Evolutionary conservation across 257 asterid genomes (phyloP).

Genomic region (Cynanchum wilfordii): DNA sequence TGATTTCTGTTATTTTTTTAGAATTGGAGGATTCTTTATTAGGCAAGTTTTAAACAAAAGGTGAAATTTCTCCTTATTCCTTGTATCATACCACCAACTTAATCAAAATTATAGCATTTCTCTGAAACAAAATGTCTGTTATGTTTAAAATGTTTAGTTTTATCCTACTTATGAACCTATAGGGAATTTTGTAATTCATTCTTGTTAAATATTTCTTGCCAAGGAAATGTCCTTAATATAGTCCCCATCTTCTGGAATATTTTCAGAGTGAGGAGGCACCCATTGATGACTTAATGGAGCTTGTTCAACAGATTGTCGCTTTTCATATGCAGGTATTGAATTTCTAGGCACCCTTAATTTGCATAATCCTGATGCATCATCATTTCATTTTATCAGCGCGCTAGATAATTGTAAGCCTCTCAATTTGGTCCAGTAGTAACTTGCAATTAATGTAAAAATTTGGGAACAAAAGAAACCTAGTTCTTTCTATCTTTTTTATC

Average conservation of each 20-base stretch:
- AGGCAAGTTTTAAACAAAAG: too few species aligned
- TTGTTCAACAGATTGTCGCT: constrained; percentile 83
- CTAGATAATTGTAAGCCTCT: not conserved
- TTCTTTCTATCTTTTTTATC: not conserved
- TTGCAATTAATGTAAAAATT: not conserved
- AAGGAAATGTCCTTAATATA: not conserved
- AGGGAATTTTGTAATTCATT: not conserved
- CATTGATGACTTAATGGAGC: constrained; percentile 74
- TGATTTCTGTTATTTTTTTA: too few species aligned
- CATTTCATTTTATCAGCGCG: constrained; percentile 1
- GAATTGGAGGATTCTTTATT: too few species aligned
- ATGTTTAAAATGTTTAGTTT: too few species aligned
- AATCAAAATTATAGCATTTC: too few species aligned
- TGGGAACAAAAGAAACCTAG: not conserved
- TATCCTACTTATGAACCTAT: not conserved
- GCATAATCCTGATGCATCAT: not conserved
- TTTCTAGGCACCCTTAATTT: not conserved
- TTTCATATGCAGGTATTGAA: constrained; percentile 82
- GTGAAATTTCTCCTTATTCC: too few species aligned
- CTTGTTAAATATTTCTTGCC: not conserved
- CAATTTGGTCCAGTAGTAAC: not conserved
- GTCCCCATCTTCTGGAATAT: not conserved
- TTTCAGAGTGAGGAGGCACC: constrained; percentile 44
- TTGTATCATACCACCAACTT: too few species aligned
- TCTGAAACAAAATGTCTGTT: too few species aligned